Percentiles rank a stretch among this genome's conserved stretches.
Evolutionary conservation across 179 eudicot genomes (phyloP).

Genomic region (Heliamphora pulchella): DNA sequence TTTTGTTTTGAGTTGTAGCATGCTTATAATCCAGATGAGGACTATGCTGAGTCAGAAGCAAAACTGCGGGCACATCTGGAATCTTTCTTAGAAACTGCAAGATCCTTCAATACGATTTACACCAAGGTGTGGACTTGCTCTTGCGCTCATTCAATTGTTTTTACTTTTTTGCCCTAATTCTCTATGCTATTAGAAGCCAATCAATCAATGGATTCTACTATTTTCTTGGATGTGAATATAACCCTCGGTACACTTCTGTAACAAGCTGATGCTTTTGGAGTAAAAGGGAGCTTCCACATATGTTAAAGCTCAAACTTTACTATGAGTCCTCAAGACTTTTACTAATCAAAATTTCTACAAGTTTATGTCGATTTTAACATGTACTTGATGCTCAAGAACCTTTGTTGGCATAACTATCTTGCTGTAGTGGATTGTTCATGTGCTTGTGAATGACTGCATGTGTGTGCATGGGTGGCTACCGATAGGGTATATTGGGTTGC

Average conservation of each 20-base stretch:
- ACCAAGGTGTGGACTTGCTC: constrained; percentile 55
- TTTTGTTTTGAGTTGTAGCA: constrained; percentile 41
- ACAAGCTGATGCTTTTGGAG: background rate
- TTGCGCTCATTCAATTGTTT: constrained; percentile 11
- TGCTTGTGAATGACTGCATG: background rate
- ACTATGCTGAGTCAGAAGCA: constrained; percentile 68
- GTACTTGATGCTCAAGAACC: constrained; percentile 6
- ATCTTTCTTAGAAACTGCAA: constrained; percentile 89
- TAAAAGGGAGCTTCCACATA: too few relatives aligned
- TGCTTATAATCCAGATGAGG: constrained; percentile 94
- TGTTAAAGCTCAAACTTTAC: background rate
- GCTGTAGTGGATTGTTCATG: background rate
- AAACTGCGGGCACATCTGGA: constrained; percentile 78
- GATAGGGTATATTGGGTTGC: background rate
- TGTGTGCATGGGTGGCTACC: background rate
- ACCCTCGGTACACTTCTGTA: background rate
- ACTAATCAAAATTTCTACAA: background rate
- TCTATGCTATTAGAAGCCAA: background rate
- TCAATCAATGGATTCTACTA: background rate
- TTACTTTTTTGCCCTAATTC: background rate
- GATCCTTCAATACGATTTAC: constrained; percentile 78
- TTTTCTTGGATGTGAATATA: background rate
- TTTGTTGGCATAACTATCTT: background rate
- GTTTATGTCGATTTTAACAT: background rate
- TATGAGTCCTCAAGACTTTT: background rate